Conservation (phyloP, 2,329 filamentous ascomycete genomes). For the Trichophyton mentagrophytes region DNA sequence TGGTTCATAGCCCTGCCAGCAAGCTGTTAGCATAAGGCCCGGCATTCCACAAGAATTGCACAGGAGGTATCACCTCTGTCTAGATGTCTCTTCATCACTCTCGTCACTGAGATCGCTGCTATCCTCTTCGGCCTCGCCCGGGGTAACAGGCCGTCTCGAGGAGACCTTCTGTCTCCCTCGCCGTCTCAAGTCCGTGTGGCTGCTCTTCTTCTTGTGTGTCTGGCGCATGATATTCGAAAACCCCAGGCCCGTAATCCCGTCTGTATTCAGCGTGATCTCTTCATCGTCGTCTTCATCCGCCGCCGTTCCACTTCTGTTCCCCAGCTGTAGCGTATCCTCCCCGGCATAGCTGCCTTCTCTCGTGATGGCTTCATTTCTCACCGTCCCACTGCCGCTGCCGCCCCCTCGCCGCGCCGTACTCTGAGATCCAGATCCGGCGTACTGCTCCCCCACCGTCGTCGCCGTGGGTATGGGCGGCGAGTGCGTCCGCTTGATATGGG, state of each 20-base stretch:
- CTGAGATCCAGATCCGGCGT: constrained; percentile 19
- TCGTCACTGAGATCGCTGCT: constrained; percentile 55
- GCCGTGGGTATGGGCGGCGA: constrained; percentile 53
- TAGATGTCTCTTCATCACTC: constrained; percentile 49
- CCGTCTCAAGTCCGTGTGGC: constrained; percentile 8
- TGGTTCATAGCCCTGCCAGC: constrained; percentile 59
- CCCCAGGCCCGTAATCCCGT: neutral
- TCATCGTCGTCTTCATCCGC: constrained; percentile 43
- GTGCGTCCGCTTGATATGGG: constrained; percentile 50
- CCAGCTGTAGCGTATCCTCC: constrained; percentile 13
- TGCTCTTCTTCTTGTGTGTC: constrained; percentile 7
- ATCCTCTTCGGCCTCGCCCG: constrained; percentile 47
- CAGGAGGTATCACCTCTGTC: constrained; percentile 16
- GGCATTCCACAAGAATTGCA: neutral
- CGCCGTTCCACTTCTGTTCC: constrained; percentile 23
- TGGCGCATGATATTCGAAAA: neutral
- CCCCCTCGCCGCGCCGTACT: constrained; percentile 45
- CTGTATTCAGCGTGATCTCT: constrained; percentile 33
- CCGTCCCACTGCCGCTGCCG: neutral
- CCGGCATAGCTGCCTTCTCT: constrained; percentile 18
- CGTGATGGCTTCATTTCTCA: constrained; percentile 14
- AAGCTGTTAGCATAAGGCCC: neutral
- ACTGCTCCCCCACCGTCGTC: constrained; percentile 37
- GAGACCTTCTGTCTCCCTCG: constrained; percentile 14
- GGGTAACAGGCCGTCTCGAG: constrained; percentile 18